Percentiles rank a stretch among this genome's conserved stretches.
phyloP scores from a whole-genome alignment of 208 protist species.

The Leishmania major region DNA sequence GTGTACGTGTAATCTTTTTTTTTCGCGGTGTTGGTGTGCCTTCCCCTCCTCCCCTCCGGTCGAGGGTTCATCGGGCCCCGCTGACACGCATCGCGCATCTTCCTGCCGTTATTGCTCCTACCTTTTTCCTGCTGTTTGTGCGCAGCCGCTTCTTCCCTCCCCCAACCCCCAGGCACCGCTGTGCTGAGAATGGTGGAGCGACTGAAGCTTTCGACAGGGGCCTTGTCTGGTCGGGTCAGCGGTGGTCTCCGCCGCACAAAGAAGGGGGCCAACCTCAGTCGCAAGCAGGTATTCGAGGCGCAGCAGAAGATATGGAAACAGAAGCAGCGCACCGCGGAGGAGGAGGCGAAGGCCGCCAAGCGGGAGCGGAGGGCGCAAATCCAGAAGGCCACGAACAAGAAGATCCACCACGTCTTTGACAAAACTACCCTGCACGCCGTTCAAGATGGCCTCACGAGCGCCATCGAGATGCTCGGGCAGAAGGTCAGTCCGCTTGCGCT shows the following conservation, averaged over 20 bases:
- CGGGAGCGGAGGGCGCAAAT: constrained; percentile 45
- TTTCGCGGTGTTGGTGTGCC: neutral
- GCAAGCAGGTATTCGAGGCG: constrained; percentile 71
- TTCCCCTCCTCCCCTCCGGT: neutral
- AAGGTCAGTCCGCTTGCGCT: constrained; percentile 72
- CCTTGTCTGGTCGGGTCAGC: neutral
- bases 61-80: neutral
- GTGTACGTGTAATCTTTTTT: neutral
- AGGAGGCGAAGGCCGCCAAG: constrained; percentile 50
- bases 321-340: constrained; percentile 57
- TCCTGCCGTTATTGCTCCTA: neutral
- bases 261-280: constrained; percentile 72
- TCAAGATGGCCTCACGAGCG: constrained; percentile 73
- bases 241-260: constrained; percentile 32
- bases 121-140: neutral
- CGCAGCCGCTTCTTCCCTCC: neutral
- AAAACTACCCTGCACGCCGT: constrained; percentile 55
- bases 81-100: neutral
- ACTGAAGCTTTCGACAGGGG: neutral
- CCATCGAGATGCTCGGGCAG: constrained; percentile 68
- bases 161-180: neutral
- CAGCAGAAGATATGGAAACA: constrained; percentile 53
- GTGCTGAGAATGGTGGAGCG: neutral
- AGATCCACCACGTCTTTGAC: constrained; percentile 78
- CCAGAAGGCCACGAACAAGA: constrained; percentile 74